These are phyloP conservation scores for Flaveria brownii DNA, from an alignment of 129 eudicot species.

Conservation along the genomic window DNA sequence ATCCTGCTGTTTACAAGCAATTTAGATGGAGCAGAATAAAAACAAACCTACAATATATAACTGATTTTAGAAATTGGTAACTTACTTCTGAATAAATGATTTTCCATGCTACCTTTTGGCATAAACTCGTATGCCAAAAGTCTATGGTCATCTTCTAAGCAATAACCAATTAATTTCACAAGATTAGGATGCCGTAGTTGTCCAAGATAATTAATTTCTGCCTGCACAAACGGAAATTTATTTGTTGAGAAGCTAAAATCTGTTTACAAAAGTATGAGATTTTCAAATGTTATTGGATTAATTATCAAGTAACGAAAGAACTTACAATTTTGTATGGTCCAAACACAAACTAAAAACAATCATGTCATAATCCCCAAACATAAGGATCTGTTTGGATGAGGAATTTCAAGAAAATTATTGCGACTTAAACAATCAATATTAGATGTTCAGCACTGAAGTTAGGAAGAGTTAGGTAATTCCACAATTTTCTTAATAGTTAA, in stretches of 20 bases:
- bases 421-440: neutral
- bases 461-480: neutral
- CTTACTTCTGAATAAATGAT: slow-evolving; percentile 87
- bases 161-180: slow-evolving; percentile 77
- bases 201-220: slow-evolving; percentile 86
- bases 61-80: slow-evolving; percentile 2
- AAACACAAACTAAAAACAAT: neutral
- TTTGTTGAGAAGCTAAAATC: slow-evolving; percentile 27
- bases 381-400: neutral
- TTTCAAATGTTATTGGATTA: slow-evolving; percentile 14
- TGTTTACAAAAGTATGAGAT: slow-evolving; percentile 6
- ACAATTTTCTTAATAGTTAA: neutral
- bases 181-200: slow-evolving; percentile 85
- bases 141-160: slow-evolving; percentile 90
- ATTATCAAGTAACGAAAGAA: neutral
- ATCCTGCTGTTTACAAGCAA: neutral
- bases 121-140: slow-evolving; percentile 87
- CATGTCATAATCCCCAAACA: neutral
- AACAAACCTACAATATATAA: neutral
- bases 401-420: neutral
- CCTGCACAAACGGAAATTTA: slow-evolving; percentile 47
- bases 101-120: slow-evolving; percentile 98
- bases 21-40: neutral
- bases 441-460: neutral
- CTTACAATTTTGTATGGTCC: neutral